phyloP scores from a whole-genome alignment of 805 yeast genomes.

The Cyberlindnera bimundalis region DNA sequence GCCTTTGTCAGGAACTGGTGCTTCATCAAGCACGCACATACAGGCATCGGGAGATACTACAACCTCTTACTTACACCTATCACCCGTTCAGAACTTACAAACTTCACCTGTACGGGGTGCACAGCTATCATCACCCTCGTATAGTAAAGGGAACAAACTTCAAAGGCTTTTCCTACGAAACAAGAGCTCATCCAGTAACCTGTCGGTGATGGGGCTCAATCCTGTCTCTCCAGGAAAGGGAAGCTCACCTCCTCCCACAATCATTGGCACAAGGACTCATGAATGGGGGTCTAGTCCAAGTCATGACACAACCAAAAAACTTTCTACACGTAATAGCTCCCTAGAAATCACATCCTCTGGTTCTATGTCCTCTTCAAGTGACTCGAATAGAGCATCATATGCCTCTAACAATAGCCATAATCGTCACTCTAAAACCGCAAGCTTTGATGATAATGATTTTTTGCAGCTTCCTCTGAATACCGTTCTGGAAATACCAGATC shows the following conservation, averaged over 20 bases:
- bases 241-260: conserved; percentile 30
- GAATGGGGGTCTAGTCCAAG: conserved; percentile 40
- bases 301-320: background rate
- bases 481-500: conserved; percentile 21
- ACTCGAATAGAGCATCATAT: conserved; percentile 6
- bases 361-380: conserved; percentile 7
- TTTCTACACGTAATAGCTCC: background rate
- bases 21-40: background rate
- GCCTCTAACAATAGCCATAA: conserved; percentile 1
- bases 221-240: conserved; percentile 16
- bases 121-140: conserved; percentile 8
- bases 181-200: conserved; percentile 19
- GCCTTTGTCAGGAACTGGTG: background rate
- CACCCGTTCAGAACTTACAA: conserved; percentile 4
- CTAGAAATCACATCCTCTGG: conserved; percentile 5
- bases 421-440: conserved; percentile 1
- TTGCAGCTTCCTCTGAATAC: conserved; percentile 21
- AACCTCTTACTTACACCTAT: background rate
- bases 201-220: conserved; percentile 15
- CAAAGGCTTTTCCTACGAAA: conserved; percentile 26
- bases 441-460: conserved; percentile 6
- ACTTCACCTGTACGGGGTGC: conserved; percentile 4
- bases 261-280: conserved; percentile 46
- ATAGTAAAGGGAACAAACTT: conserved; percentile 18
- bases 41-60: background rate